phyloP scores from a whole-genome alignment of 2,329 filamentous ascomycete species.

The Raffaelea arxii region DNA sequence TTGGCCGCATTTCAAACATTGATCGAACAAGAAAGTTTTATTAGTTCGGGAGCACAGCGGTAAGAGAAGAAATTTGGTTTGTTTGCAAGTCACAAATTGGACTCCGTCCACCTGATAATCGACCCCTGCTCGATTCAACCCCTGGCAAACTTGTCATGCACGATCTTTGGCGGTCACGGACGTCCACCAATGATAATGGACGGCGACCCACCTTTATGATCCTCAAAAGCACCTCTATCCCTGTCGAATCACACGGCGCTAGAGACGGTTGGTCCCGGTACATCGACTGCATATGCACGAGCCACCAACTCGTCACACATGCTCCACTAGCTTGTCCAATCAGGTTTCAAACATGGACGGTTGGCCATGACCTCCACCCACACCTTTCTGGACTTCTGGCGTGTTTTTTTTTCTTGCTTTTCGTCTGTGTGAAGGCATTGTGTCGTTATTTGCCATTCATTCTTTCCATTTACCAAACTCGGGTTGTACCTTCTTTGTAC shows the following conservation, averaged over 20 bases:
- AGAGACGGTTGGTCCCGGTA: constrained; percentile 26
- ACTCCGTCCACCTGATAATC: too few species aligned
- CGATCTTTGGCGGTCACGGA: not conserved
- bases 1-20: too few species aligned
- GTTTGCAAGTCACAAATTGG: too few species aligned
- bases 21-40: too few species aligned
- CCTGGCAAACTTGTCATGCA: constrained; percentile 1
- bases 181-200: constrained; percentile 1
- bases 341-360: constrained; percentile 13
- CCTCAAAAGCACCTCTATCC: constrained; percentile 13
- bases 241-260: constrained; percentile 13
- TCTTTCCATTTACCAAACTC: too few species aligned
- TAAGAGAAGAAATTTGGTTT: too few species aligned
- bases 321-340: constrained; percentile 23
- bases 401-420: too few species aligned
- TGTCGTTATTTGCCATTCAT: not conserved
- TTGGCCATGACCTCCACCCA: constrained; percentile 7
- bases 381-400: too few species aligned
- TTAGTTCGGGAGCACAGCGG: too few species aligned
- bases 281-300: constrained; percentile 35
- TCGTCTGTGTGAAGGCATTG: not conserved
- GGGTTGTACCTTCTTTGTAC: too few species aligned
- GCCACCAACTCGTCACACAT: constrained; percentile 33
- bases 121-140: too few species aligned
- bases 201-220: constrained; percentile 6